Percentiles rank a stretch among this genome's conserved stretches.
These are phyloP conservation scores for Melampsora americana DNA, from an alignment of 1,284 basidiomycete genomes.

Conservation along the genomic window DNA sequence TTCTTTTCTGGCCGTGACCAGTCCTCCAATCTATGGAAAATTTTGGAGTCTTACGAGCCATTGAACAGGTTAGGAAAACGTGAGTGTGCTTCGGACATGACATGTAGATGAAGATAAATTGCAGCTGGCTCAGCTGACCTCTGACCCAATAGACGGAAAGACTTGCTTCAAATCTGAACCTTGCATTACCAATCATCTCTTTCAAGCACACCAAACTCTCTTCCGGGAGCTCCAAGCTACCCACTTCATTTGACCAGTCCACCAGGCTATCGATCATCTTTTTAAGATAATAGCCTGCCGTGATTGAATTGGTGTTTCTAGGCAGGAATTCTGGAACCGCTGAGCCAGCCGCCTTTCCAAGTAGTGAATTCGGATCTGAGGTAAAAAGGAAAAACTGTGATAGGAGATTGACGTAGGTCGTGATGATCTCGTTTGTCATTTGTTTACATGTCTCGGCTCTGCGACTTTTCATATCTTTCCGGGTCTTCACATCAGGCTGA, in stretches of 20 bases:
- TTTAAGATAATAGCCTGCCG: constrained; percentile 74
- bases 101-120: neutral
- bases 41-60: constrained; percentile 67
- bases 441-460: constrained; percentile 54
- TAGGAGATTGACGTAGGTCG: constrained; percentile 77
- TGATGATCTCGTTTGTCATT: constrained; percentile 87
- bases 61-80: neutral
- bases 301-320: constrained; percentile 71
- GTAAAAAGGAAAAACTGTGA: constrained; percentile 88
- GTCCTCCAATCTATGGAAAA: constrained; percentile 79
- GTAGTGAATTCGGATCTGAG: constrained; percentile 62
- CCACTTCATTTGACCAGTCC: constrained; percentile 79
- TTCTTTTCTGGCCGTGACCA: constrained; percentile 62
- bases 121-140: constrained; percentile 59
- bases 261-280: constrained; percentile 77
- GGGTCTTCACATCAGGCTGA: neutral
- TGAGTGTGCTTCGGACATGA: neutral
- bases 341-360: constrained; percentile 55
- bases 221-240: constrained; percentile 71
- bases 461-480: constrained; percentile 49
- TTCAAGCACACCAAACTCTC: constrained; percentile 69
- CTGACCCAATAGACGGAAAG: constrained; percentile 76
- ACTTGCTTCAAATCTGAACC: constrained; percentile 84
- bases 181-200: constrained; percentile 71
- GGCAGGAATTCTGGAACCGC: constrained; percentile 67